Percentiles rank a stretch among this genome's conserved stretches.
Conservation (phyloP, 495 filamentous ascomycete genomes). For the Neurospora sp. region DNA sequence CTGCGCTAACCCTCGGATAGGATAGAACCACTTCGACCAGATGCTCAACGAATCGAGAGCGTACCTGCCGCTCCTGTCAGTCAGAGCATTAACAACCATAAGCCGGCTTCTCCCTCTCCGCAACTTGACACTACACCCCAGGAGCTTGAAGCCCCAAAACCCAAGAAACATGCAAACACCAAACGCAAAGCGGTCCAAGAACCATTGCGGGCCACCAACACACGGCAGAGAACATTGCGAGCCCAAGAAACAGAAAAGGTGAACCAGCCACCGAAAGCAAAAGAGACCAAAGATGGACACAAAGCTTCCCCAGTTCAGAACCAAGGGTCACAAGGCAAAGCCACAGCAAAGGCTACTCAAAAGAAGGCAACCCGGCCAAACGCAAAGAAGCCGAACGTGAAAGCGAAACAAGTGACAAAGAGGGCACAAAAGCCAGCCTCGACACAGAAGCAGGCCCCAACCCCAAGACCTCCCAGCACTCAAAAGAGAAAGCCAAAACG, state of each 20-base stretch:
- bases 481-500: constrained; percentile 13
- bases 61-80: not conserved
- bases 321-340: not conserved
- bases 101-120: not conserved
- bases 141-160: not conserved
- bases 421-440: not conserved
- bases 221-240: not conserved
- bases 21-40: not conserved
- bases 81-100: not conserved
- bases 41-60: not conserved
- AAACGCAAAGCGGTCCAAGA: not conserved
- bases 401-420: not conserved
- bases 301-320: not conserved
- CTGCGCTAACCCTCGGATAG: not conserved
- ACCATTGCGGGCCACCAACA: not conserved
- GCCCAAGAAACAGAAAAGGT: not conserved
- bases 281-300: not conserved
- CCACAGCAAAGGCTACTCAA: not conserved
- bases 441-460: not conserved
- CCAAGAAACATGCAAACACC: not conserved
- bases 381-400: not conserved
- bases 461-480: not conserved
- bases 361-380: not conserved
- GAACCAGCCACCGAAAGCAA: not conserved
- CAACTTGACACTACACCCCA: not conserved